A percentile compares a stretch with the other conserved stretches of the same genome.
phyloP scores from a whole-genome alignment of 129 eudicot species.

The Dittrichia graveolens region DNA sequence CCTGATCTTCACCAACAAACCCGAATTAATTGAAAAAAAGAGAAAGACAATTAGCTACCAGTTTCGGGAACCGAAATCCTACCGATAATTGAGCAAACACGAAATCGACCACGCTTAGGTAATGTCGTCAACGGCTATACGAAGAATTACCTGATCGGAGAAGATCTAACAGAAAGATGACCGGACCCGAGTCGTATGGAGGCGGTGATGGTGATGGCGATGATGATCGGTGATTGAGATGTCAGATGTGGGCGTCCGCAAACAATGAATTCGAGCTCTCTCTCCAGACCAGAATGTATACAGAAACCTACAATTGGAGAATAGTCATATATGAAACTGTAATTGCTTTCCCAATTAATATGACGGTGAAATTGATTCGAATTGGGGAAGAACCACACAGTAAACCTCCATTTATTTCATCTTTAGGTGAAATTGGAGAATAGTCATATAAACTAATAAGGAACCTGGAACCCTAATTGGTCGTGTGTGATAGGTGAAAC shows the following conservation, averaged over 20 bases:
- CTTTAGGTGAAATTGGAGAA: not conserved
- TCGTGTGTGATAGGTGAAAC: constrained; percentile 3
- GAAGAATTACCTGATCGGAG: constrained; percentile 39
- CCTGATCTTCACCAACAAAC: constrained; percentile 29
- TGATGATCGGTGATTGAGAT: constrained; percentile 20
- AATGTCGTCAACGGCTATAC: not conserved
- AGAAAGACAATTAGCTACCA: not conserved
- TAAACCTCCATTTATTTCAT: not conserved
- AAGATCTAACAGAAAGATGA: constrained; percentile 27
- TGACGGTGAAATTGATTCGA: constrained; percentile 19
- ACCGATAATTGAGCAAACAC: constrained; percentile 22
- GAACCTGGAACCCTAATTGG: constrained; percentile 29
- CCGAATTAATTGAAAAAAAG: not conserved
- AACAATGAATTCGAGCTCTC: constrained; percentile 21
- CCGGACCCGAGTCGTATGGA: constrained; percentile 10
- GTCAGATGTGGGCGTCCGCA: constrained; percentile 23
- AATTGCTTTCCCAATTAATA: constrained; percentile 3
- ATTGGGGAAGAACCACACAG: constrained; percentile 21
- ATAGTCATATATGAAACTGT: constrained; percentile 3
- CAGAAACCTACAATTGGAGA: constrained; percentile 18
- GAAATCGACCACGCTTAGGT: constrained; percentile 18
- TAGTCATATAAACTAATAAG: too few relatives aligned
- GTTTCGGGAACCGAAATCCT: constrained; percentile 21
- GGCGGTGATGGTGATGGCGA: constrained; percentile 19
- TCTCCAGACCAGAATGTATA: constrained; percentile 9